These are phyloP conservation scores for Globisporangium barbulae DNA, from an alignment of 352 stramenopile genomes.

Conservation along the genomic window DNA sequence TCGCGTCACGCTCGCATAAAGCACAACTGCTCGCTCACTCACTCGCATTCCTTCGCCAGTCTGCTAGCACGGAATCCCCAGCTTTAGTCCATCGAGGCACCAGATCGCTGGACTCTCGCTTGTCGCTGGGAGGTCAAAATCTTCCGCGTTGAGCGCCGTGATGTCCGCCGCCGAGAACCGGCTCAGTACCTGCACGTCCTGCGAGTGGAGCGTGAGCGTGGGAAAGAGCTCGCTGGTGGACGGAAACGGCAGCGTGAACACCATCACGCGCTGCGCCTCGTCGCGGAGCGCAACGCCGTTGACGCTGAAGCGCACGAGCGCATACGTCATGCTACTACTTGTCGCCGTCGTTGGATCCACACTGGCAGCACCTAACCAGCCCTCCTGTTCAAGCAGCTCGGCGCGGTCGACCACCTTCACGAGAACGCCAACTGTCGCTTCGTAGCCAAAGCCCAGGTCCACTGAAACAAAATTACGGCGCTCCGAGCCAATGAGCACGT, in stretches of 20 bases:
- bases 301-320: constrained; percentile 69
- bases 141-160: constrained; percentile 39
- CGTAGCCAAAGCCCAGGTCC: constrained; percentile 45
- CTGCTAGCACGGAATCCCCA: constrained; percentile 21
- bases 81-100: constrained; percentile 64
- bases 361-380: constrained; percentile 8
- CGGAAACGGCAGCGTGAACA: constrained; percentile 60
- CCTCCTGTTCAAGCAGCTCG: constrained; percentile 13
- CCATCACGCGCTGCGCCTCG: constrained; percentile 41
- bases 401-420: constrained; percentile 49
- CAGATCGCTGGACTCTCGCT: constrained; percentile 46
- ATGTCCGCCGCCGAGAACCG: constrained; percentile 80
- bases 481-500: constrained; percentile 66
- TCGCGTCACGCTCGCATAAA: background rate
- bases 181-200: constrained; percentile 71
- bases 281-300: constrained; percentile 65
- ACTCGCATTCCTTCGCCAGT: background rate
- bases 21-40: background rate
- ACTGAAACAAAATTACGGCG: constrained; percentile 55
- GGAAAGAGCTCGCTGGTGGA: constrained; percentile 70
- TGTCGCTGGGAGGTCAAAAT: constrained; percentile 35
- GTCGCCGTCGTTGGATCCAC: background rate
- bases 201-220: constrained; percentile 82
- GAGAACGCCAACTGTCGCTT: constrained; percentile 76
- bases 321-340: constrained; percentile 22